Evolutionary conservation across 73 alveolate genomes (phyloP).

Genomic region (Paramecium pentaurelia): DNA sequence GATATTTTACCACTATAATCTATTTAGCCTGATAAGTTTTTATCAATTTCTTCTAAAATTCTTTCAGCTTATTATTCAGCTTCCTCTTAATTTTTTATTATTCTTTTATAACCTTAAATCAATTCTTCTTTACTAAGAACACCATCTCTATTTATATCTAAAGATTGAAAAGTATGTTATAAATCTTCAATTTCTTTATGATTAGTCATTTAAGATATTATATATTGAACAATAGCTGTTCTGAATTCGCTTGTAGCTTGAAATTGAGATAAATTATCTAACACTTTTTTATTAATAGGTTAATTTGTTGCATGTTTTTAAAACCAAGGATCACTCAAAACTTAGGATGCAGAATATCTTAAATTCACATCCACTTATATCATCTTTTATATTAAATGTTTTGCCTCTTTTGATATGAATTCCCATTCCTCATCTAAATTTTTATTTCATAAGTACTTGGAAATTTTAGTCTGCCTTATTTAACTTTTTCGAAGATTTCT

Average conservation of each 20-base stretch:
- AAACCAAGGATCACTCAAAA: constrained; percentile 63
- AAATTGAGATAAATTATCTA: constrained; percentile 34
- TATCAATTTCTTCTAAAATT: constrained; percentile 58
- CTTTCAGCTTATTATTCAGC: constrained; percentile 45
- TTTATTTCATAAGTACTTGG: background rate
- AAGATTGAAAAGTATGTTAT: constrained; percentile 62
- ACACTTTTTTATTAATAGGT: constrained; percentile 38
- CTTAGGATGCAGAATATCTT: constrained; percentile 64
- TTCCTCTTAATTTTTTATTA: constrained; percentile 16
- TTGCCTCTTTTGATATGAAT: constrained; percentile 63
- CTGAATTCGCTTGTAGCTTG: constrained; percentile 42
- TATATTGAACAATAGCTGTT: constrained; percentile 54
- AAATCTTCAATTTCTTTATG: constrained; percentile 60
- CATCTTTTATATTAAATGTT: constrained; percentile 66
- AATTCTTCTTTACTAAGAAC: constrained; percentile 74
- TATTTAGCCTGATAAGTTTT: constrained; percentile 57
- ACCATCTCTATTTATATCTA: constrained; percentile 81
- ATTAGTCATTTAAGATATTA: constrained; percentile 44
- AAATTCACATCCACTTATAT: constrained; percentile 47
- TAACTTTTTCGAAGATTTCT: constrained; percentile 65
- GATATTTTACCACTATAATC: constrained; percentile 51
- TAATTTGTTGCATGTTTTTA: constrained; percentile 15
- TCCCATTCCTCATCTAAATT: constrained; percentile 65
- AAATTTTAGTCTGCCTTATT: constrained; percentile 41
- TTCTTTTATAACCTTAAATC: constrained; percentile 30